These are phyloP conservation scores for Albugo candida DNA, from an alignment of 352 stramenopile species.

Conservation along the genomic window DNA sequence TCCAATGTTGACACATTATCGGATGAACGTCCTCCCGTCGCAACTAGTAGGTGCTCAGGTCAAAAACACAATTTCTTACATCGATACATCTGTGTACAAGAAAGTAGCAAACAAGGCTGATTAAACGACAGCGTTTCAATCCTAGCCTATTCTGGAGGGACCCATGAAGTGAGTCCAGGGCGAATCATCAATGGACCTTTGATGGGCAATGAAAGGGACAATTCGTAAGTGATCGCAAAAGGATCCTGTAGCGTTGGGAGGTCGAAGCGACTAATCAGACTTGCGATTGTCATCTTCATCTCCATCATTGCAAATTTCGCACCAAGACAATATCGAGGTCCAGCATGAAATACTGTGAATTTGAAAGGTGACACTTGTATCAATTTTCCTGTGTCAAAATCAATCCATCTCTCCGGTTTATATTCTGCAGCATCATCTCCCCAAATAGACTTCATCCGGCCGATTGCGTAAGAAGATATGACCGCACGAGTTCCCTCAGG, in stretches of 20 bases:
- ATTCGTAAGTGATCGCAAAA: constrained; percentile 22
- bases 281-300: constrained; percentile 28
- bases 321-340: constrained; percentile 38
- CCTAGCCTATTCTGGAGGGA: too few relatives aligned
- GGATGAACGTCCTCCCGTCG: too few relatives aligned
- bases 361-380: constrained; percentile 27
- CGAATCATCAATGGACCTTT: constrained; percentile 15
- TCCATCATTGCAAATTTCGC: constrained; percentile 36
- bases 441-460: constrained; percentile 31
- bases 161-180: background rate
- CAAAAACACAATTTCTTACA: too few relatives aligned
- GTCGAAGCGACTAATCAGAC: constrained; percentile 23
- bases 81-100: too few relatives aligned
- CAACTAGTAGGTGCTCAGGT: too few relatives aligned
- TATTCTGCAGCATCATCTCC: constrained; percentile 37
- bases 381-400: constrained; percentile 15
- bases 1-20: too few relatives aligned
- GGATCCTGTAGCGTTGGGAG: constrained; percentile 20
- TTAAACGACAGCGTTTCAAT: too few relatives aligned
- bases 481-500: constrained; percentile 23
- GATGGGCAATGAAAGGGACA: constrained; percentile 20
- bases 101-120: too few relatives aligned
- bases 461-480: constrained; percentile 34
- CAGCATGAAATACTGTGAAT: constrained; percentile 49
- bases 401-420: constrained; percentile 48